Evolutionary conservation across 345 rosid species (phyloP), one percentile per base, ranked within the genome.

Genomic region (Aurinia saxatilis): DNA sequence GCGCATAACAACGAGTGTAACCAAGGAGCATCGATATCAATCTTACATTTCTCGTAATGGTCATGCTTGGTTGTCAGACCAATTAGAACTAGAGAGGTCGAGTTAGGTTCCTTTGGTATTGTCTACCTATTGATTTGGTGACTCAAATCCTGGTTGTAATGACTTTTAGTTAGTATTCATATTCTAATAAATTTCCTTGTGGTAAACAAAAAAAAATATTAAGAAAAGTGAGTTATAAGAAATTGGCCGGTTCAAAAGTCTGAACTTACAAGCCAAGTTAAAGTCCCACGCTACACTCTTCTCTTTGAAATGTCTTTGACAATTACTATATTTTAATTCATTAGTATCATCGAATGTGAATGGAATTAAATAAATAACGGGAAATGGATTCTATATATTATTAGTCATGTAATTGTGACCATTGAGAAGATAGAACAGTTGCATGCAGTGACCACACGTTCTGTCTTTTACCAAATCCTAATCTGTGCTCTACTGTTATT

Each of bases 201-300:
- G n/a, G n/a, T n/a, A n/a, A n/a, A n/a, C n/a, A n/a, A n/a, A n/a
- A n/a, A n/a, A n/a, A 63, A 63, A 48, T 40, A 23, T 16, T 3
- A 40, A 40, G 65, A 71, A 64, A 64, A 57, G 55, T 34, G 13
- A 31, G 55, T 42, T 7, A 49, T 50, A 63, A 39, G 38, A 69
- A 41, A 71, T 12, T 57, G 59, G 75, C 65, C 70, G 58, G 65
- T 71, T 71, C 61, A 50, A 71, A 63, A 25, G 65, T 50, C 60
- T 71, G 60, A 71, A 49, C 8, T 50, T 71, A 71, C 75, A 64
- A 71, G 75, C 75, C 48, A 71, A 49, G 47, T 23, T 50, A 57
- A 49, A 63, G 55, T 57, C 65, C 65, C 66, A 71, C 70, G 65
- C 65, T 60, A 63, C 54, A 63, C 54, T 56, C 60, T 57, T 64